Conservation (phyloP, 306 rosid species). For the Nissolia schottii region DNA sequence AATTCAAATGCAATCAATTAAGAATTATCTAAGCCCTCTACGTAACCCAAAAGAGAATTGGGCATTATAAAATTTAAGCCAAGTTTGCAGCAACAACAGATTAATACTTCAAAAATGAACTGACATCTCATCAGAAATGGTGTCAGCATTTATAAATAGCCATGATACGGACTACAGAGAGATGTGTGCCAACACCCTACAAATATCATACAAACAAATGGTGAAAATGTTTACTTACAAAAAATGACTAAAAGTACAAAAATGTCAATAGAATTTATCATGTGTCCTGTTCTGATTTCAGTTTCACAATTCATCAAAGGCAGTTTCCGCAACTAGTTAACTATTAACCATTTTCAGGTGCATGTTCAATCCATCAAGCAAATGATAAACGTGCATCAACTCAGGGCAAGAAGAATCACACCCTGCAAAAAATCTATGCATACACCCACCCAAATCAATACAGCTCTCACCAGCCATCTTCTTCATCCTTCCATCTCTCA, state of each 20-base stretch:
- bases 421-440: slow-evolving; percentile 64
- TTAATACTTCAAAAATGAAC: neutral
- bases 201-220: neutral
- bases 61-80: neutral
- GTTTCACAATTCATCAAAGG: neutral
- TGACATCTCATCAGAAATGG: neutral
- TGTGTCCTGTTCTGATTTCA: neutral
- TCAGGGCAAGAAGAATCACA: slow-evolving; percentile 41
- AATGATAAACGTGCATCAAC: slow-evolving; percentile 31
- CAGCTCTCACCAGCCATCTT: slow-evolving; percentile 86
- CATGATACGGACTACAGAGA: neutral
- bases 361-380: slow-evolving; percentile 60
- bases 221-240: neutral
- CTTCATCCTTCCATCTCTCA: slow-evolving; percentile 65
- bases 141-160: neutral
- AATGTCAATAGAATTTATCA: neutral
- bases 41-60: too few relatives aligned
- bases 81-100: neutral
- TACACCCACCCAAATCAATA: slow-evolving; percentile 60
- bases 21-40: too few relatives aligned
- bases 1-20: too few relatives aligned
- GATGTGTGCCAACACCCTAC: neutral
- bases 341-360: slow-evolving; percentile 59
- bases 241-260: neutral
- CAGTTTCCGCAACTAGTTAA: slow-evolving; percentile 20